A percentile compares a stretch with the other conserved stretches of the same genome.
Conservation (phyloP, 164 flowering plant genomes). For the Nelumbo lutea region DNA sequence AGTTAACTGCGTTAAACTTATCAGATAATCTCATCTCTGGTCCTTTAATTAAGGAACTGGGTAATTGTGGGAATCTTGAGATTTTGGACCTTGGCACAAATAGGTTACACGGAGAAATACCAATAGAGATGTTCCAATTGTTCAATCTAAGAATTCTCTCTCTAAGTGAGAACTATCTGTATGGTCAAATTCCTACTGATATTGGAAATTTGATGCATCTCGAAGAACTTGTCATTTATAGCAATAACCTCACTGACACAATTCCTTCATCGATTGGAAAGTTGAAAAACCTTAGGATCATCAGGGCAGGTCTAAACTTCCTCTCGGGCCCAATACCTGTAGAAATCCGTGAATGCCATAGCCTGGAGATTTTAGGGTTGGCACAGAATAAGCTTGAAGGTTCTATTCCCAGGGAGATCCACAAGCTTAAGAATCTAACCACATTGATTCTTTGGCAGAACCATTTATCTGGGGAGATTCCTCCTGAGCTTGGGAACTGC, state of each 20-base stretch:
- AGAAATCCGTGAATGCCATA: slow-evolving; percentile 43
- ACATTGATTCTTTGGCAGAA: slow-evolving; percentile 48
- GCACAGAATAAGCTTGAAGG: slow-evolving; percentile 47
- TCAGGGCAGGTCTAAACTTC: slow-evolving; percentile 46
- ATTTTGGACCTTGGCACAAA: slow-evolving; percentile 50
- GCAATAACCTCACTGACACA: slow-evolving; percentile 47
- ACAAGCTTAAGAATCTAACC: slow-evolving; percentile 39
- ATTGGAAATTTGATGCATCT: slow-evolving; percentile 35
- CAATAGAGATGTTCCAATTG: slow-evolving; percentile 26
- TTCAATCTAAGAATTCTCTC: slow-evolving; percentile 32
- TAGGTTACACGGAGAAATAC: slow-evolving; percentile 40
- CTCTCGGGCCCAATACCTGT: slow-evolving; percentile 48
- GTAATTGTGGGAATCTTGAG: slow-evolving; percentile 28
- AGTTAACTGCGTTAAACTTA: slow-evolving; percentile 30
- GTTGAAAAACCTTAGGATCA: slow-evolving; percentile 37
- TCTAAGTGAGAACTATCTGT: slow-evolving; percentile 45
- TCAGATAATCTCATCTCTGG: slow-evolving; percentile 51
- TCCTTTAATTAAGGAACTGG: slow-evolving; percentile 35
- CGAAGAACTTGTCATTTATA: slow-evolving; percentile 46
- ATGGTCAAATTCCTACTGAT: slow-evolving; percentile 37
- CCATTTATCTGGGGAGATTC: slow-evolving; percentile 43
- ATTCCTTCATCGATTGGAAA: slow-evolving; percentile 35
- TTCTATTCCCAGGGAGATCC: slow-evolving; percentile 38
- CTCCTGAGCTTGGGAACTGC: slow-evolving; percentile 48
- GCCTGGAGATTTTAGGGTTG: slow-evolving; percentile 42